phyloP scores from a whole-genome alignment of 371 early-diverging fungal species.

The Haplosporangium sp. region DNA sequence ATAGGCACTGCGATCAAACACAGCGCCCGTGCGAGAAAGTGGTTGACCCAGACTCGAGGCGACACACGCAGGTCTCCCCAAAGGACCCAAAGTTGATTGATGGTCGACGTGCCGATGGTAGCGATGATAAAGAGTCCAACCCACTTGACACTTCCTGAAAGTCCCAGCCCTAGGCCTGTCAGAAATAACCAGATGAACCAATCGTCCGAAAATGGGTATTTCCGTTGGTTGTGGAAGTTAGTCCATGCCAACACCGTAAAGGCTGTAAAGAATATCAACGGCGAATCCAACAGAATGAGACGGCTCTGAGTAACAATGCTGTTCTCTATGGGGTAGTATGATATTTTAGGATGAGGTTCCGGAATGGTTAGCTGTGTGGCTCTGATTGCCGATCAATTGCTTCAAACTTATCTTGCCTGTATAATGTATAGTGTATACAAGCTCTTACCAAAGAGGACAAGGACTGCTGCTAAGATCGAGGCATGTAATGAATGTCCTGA shows the following conservation, averaged over 20 bases:
- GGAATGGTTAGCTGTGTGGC: neutral
- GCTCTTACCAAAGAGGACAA: slow-evolving; percentile 76
- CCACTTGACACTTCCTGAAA: slow-evolving; percentile 83
- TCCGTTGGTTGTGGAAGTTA: slow-evolving; percentile 65
- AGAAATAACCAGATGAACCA: slow-evolving; percentile 82
- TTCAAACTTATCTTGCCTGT: neutral
- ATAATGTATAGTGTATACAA: neutral
- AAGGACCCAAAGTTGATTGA: slow-evolving; percentile 91
- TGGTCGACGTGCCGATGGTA: slow-evolving; percentile 84
- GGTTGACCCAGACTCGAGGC: slow-evolving; percentile 48
- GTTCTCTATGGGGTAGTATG: slow-evolving; percentile 72
- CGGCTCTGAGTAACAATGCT: slow-evolving; percentile 90
- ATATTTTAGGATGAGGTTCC: neutral
- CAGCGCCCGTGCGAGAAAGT: slow-evolving; percentile 71
- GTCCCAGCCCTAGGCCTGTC: slow-evolving; percentile 80
- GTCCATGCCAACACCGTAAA: slow-evolving; percentile 81
- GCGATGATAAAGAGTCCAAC: slow-evolving; percentile 93
- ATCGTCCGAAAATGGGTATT: slow-evolving; percentile 66
- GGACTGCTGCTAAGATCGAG: slow-evolving; percentile 74
- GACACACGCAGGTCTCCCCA: slow-evolving; percentile 75
- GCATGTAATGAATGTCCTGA: slow-evolving; percentile 77
- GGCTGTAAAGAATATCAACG: slow-evolving; percentile 86
- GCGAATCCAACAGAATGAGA: slow-evolving; percentile 91
- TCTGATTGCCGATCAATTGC: neutral
- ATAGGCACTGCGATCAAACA: slow-evolving; percentile 86